Evolutionary conservation across 768 basidiomycete genomes (phyloP).

Genomic region (Boletus patriciae): DNA sequence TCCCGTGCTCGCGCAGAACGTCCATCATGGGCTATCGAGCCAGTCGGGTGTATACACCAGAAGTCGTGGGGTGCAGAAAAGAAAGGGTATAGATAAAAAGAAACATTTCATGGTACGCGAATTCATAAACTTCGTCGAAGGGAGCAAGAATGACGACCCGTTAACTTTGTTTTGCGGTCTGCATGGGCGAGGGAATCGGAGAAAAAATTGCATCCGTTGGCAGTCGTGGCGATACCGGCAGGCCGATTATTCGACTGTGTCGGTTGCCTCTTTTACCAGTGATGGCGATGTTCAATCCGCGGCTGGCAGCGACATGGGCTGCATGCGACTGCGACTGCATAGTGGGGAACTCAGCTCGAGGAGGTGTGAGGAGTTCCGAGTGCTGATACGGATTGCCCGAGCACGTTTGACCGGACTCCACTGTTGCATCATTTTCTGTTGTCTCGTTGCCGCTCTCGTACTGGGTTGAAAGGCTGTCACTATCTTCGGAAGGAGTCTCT

Average conservation of each 20-base stretch:
- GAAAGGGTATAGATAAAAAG: slow-evolving; percentile 30
- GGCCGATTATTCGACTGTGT: slow-evolving; percentile 61
- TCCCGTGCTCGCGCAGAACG: background rate
- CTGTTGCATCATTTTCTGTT: slow-evolving; percentile 55
- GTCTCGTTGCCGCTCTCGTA: slow-evolving; percentile 78
- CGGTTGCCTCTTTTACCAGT: slow-evolving; percentile 59
- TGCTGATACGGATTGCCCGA: slow-evolving; percentile 39
- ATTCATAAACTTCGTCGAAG: slow-evolving; percentile 2
- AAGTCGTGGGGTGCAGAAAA: slow-evolving; percentile 6
- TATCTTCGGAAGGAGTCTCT: slow-evolving; percentile 66
- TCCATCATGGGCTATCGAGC: slow-evolving; percentile 4
- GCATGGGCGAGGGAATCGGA: slow-evolving; percentile 19
- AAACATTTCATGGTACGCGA: slow-evolving; percentile 18
- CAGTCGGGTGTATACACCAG: slow-evolving; percentile 25
- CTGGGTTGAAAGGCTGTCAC: slow-evolving; percentile 63
- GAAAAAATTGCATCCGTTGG: slow-evolving; percentile 14
- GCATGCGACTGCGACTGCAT: slow-evolving; percentile 50
- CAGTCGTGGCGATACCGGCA: slow-evolving; percentile 49
- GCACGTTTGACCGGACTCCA: slow-evolving; percentile 43
- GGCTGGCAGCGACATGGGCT: slow-evolving; percentile 59
- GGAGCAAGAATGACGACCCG: background rate
- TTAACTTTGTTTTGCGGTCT: slow-evolving; percentile 29
- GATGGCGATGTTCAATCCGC: slow-evolving; percentile 68
- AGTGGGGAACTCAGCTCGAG: slow-evolving; percentile 29
- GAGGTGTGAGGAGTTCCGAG: slow-evolving; percentile 18